Base-by-base conservation (phyloP, 148 eudicot species). In the Camellia sinensis region DNA sequence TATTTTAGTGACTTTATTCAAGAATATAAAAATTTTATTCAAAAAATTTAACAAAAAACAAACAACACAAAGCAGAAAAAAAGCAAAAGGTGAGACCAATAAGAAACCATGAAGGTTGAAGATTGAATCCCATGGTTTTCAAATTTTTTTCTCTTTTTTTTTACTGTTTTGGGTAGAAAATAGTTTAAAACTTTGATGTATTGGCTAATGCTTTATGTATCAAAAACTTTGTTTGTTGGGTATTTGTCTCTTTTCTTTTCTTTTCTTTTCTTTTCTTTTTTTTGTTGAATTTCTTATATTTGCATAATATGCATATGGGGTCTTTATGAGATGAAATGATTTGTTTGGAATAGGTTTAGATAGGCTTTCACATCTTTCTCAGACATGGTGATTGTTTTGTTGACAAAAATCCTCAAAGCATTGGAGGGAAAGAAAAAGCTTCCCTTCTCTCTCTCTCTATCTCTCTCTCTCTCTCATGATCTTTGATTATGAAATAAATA, bases 301-400 rank as follows among this genome's bases (percentile, higher is more conserved):
- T 2, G 1, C 11, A 70, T 22, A 37, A 74, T 0, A 37, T 22
- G 15, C 45, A 67, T 57, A 65, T 43, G 63, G 43, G 21, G 2
- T 70, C 43, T 44, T 45, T 57, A n/a, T 40, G 63, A 41, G 61
- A 12, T 60, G 75, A 17, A 68, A 53, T 71, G 75, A 29, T 52
- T 48, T 71, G 54, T 61, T 40, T 61, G 81, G 81, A 41, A 71
- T 68, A 76, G 84, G 71, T 62, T 78, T 86, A 46, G 86, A 82
- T 84, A 79, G 86, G 80, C 74, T 82, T 82, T 79, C 74, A 67
- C 73, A 75, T 82, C 78, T 87, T 84, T 87, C 85, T 82, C 82
- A 84, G 87, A 87, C 89, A 87, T 80, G 67, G 85, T 87, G 83
- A 87, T 87, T 80, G 67, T 73, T 56, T 77, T 77, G 85, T 82